Evolutionary conservation across 805 yeast species (phyloP).

Genomic region (Metschnikowia arizonensis): DNA sequence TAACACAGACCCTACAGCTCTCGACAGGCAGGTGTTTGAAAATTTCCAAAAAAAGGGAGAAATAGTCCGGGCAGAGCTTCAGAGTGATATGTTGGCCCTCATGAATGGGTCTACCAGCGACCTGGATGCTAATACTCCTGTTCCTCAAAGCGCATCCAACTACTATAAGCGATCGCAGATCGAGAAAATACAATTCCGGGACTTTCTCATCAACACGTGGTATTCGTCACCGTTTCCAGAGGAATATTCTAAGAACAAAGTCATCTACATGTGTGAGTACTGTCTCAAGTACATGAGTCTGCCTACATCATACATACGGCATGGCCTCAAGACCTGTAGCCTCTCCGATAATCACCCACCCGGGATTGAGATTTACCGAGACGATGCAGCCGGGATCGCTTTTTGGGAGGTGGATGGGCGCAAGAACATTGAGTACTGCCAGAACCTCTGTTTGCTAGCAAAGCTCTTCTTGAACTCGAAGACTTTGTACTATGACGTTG

Average conservation of each 20-base stretch:
- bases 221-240: conserved; percentile 91
- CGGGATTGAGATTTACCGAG: conserved; percentile 41
- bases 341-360: conserved; percentile 59
- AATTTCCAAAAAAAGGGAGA: conserved; percentile 14
- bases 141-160: conserved; percentile 17
- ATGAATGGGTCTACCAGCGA: conserved; percentile 16
- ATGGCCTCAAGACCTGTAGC: conserved; percentile 65
- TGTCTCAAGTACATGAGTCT: conserved; percentile 79
- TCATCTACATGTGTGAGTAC: conserved; percentile 74
- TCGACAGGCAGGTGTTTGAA: conserved; percentile 48
- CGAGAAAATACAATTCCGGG: conserved; percentile 64
- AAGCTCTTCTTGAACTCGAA: conserved; percentile 87
- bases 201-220: conserved; percentile 82
- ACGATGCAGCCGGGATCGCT: conserved; percentile 25
- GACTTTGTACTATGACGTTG: conserved; percentile 90
- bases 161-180: conserved; percentile 39
- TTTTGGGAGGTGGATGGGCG: conserved; percentile 71
- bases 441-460: conserved; percentile 83
- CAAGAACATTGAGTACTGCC: conserved; percentile 76
- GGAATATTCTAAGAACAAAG: conserved; percentile 60
- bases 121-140: conserved; percentile 10
- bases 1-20: conserved; percentile 54
- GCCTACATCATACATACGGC: conserved; percentile 63
- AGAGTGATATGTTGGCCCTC: conserved; percentile 7
- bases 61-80: conserved; percentile 28